Base-by-base conservation (phyloP, 179 eudicot species). In the Beta corolliflora region DNA sequence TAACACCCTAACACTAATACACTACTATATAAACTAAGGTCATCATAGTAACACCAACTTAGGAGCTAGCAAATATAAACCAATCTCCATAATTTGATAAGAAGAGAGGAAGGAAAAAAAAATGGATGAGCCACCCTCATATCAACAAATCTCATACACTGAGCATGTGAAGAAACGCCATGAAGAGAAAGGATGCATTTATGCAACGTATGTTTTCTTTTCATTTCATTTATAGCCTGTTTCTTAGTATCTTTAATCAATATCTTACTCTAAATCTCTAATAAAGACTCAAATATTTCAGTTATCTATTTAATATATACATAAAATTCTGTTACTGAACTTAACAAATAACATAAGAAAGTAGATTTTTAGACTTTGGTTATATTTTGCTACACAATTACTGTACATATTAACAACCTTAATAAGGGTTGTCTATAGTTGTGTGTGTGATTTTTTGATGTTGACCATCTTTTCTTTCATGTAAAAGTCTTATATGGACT, bases 151-250 rank as follows among this genome's bases (percentile, higher is more conserved):
- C 18, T 2, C 84, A 14, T 81, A 68, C 61, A 55, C 45, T 58
- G 84, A 77, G 0, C 84, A 81, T 61, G 58, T 81, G 50, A 81
- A 81, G 71, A 70, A 71, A 77, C 84, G 84, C 14, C 84, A 77
- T 61, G 72, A 76, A 15, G 84, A 81, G 52, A 76, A 71, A 60
- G 84, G 84, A 81, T 81, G 76, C 77, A 7, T 81, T 11, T 81
- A 81, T 77, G 84, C 84, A 56, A 44, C 64, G 84, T 81, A 18
- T 29, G 84, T 77, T 31, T 59, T 68, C 21, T 13, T 58, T 25
- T 31, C 15, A 21, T 25, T 23, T 31, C 46, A 10, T 54, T 21
- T 1, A 29, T 18, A 1, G 5, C 63, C 18, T 53, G 3, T 18
- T 41, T 3, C 7, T 10, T 53, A 21, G n/a, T 25, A 73, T 41